Evolutionary conservation across 2,329 filamentous ascomycete species (phyloP).

Genomic region (Ilyonectria mors-panacis): DNA sequence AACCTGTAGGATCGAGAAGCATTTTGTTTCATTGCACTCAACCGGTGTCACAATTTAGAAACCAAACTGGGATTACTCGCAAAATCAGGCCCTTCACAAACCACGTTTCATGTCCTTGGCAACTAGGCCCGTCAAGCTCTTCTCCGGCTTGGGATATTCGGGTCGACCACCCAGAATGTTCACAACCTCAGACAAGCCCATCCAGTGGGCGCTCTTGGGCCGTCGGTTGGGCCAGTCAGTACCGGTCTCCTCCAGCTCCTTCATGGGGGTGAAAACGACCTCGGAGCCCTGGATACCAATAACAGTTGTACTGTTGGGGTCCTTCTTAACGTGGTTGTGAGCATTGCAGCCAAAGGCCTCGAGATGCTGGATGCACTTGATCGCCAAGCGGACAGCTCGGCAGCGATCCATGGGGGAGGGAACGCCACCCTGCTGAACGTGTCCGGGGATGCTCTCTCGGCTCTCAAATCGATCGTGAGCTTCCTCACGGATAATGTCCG

Average conservation of each 20-base stretch:
- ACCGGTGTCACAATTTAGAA: slow-evolving; percentile 5
- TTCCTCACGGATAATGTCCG: slow-evolving; percentile 95
- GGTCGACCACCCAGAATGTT: slow-evolving; percentile 87
- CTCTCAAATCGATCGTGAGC: slow-evolving; percentile 93
- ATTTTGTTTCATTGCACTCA: slow-evolving; percentile 11
- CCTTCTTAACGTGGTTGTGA: slow-evolving; percentile 77
- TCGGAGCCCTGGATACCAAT: slow-evolving; percentile 94
- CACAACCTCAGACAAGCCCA: slow-evolving; percentile 83
- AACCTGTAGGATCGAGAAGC: slow-evolving; percentile 36
- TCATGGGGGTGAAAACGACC: slow-evolving; percentile 89
- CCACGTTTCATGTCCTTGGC: slow-evolving; percentile 76
- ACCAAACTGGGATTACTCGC: slow-evolving; percentile 20
- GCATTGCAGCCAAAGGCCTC: slow-evolving; percentile 81
- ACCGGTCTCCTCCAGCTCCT: slow-evolving; percentile 83
- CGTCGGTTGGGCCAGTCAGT: slow-evolving; percentile 95
- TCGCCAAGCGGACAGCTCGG: slow-evolving; percentile 89
- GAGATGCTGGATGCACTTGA: slow-evolving; percentile 94
- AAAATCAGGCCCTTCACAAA: slow-evolving; percentile 37
- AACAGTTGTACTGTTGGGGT: slow-evolving; percentile 82
- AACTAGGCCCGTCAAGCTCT: slow-evolving; percentile 64
- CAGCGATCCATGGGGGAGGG: slow-evolving; percentile 97
- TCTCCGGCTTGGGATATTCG: slow-evolving; percentile 64
- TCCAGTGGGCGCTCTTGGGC: slow-evolving; percentile 89
- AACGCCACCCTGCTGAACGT: slow-evolving; percentile 94
- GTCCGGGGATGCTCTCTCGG: slow-evolving; percentile 90